Evolutionary conservation across 352 stramenopile genomes (phyloP).

Genomic region (Albugo laibachii): DNA sequence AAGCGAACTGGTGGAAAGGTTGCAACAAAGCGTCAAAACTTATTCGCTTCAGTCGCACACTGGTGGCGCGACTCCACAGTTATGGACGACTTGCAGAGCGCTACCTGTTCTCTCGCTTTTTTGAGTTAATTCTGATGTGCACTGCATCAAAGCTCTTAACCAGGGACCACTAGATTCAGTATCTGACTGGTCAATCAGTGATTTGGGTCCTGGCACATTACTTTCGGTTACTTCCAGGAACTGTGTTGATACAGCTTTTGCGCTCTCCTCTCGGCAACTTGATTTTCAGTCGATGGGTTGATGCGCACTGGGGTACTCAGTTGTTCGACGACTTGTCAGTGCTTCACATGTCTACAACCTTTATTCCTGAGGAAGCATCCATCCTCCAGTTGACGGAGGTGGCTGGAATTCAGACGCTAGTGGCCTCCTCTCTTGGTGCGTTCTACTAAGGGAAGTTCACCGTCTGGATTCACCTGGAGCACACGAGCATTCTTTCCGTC

Average conservation of each 20-base stretch:
- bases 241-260: too few relatives aligned
- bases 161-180: slow-evolving; percentile 6
- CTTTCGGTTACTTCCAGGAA: too few relatives aligned
- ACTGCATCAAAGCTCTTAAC: not conserved
- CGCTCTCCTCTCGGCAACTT: too few relatives aligned
- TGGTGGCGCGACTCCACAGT: not conserved
- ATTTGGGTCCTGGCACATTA: not conserved
- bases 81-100: not conserved
- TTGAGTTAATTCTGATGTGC: slow-evolving; percentile 4
- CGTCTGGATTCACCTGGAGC: too few relatives aligned
- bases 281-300: too few relatives aligned
- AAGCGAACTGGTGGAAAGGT: too few relatives aligned
- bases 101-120: slow-evolving; percentile 1
- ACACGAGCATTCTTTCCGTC: too few relatives aligned
- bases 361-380: too few relatives aligned
- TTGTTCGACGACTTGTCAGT: too few relatives aligned
- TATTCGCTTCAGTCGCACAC: not conserved
- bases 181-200: slow-evolving; percentile 1
- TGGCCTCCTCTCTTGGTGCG: slow-evolving; percentile 15
- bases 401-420: slow-evolving; percentile 50
- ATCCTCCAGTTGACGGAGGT: slow-evolving; percentile 34
- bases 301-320: too few relatives aligned
- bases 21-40: not conserved
- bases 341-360: too few relatives aligned
- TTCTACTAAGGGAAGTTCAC: too few relatives aligned